phyloP scores from a whole-genome alignment of 352 stramenopile species.

The Globisporangium nunn region DNA sequence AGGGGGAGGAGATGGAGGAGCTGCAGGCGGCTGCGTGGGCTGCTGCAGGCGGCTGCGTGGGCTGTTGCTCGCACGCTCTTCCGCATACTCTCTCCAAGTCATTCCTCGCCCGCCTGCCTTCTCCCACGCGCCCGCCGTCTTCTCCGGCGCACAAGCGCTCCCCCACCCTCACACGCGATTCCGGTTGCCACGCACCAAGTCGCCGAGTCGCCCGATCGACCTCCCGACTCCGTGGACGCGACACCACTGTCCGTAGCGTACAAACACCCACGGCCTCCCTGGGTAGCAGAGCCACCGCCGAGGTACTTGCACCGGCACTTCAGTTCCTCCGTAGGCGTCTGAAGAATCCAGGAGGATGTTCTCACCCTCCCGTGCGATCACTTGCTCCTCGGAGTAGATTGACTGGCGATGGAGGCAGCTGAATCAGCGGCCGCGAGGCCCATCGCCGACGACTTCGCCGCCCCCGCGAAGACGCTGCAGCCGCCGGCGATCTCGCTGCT shows the following conservation, averaged over 20 bases:
- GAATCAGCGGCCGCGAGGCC: too few species aligned
- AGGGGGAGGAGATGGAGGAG: constrained; percentile 4
- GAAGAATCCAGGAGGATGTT: too few species aligned
- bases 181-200: neutral
- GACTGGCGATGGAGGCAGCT: too few species aligned
- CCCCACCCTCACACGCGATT: neutral
- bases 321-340: too few species aligned
- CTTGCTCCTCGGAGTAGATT: too few species aligned
- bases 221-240: neutral
- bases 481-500: neutral
- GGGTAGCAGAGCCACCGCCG: too few species aligned
- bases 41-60: neutral
- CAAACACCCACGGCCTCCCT: too few species aligned
- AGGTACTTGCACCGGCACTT: too few species aligned
- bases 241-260: too few species aligned
- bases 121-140: neutral
- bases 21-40: neutral
- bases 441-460: too few species aligned
- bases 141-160: neutral
- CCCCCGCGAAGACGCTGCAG: too few species aligned
- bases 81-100: constrained; percentile 6
- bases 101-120: neutral
- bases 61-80: neutral
- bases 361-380: too few species aligned
- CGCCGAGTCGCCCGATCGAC: neutral